Evolutionary conservation across 768 basidiomycete genomes (phyloP).

Genomic region (Brasilioporus rufonigricans): DNA sequence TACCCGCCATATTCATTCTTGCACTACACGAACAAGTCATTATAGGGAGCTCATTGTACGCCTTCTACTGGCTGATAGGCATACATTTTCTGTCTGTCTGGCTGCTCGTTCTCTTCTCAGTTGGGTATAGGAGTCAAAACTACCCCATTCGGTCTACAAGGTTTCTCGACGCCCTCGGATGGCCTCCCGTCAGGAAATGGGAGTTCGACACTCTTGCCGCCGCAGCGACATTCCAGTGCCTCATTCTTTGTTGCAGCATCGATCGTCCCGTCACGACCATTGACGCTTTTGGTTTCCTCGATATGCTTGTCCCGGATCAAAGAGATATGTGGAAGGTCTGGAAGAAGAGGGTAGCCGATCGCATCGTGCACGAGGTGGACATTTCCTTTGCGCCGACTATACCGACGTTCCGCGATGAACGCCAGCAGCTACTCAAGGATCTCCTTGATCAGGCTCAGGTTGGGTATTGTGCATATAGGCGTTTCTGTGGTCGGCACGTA

Average conservation of each 20-base stretch:
- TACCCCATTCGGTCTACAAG: neutral
- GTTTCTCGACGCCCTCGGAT: neutral
- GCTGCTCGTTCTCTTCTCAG: neutral
- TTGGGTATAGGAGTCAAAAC: neutral
- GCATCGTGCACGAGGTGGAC: neutral
- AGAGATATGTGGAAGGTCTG: neutral
- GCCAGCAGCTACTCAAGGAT: neutral
- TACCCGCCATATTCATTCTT: too few species aligned
- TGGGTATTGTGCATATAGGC: neutral
- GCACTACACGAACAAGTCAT: too few species aligned
- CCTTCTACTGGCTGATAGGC: too few species aligned
- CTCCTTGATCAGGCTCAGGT: neutral
- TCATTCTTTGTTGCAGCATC: neutral
- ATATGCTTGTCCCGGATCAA: neutral
- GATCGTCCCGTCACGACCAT: neutral
- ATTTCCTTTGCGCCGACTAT: neutral
- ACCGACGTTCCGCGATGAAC: neutral
- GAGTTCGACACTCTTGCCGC: neutral
- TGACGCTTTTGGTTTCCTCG: neutral
- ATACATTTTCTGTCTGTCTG: neutral
- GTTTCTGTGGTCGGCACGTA: neutral
- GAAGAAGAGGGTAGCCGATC: slow-evolving; percentile 2
- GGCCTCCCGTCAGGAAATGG: neutral
- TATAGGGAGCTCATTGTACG: too few species aligned
- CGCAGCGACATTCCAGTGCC: neutral